These are phyloP conservation scores for Tricholoma terreum DNA, from an alignment of 768 basidiomycete species.

Conservation along the genomic window DNA sequence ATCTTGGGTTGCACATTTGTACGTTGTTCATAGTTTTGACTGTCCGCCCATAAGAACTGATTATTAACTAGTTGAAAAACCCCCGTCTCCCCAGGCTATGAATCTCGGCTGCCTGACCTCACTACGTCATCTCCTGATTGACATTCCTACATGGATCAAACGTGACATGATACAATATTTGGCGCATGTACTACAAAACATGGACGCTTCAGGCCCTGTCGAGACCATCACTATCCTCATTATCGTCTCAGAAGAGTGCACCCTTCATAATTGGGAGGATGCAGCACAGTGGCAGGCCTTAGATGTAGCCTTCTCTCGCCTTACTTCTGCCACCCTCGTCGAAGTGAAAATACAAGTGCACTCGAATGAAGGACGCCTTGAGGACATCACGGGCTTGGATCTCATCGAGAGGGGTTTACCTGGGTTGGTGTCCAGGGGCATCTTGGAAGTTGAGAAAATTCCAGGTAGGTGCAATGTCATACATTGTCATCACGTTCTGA, in stretches of 20 bases:
- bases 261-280: not conserved
- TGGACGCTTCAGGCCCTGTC: not conserved
- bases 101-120: not conserved
- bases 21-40: not conserved
- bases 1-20: not conserved
- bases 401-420: not conserved
- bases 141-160: not conserved
- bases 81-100: not conserved
- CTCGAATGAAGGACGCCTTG: not conserved
- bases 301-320: not conserved
- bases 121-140: no score
- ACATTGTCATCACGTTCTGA: not conserved
- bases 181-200: not conserved
- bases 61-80: not conserved
- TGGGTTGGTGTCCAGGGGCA: not conserved
- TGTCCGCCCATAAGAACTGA: not conserved
- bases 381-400: conserved; percentile 1
- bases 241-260: not conserved
- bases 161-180: not conserved
- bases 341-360: not conserved
- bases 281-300: not conserved
- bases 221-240: not conserved
- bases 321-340: not conserved
- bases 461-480: not conserved
- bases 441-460: not conserved